A percentile compares a stretch with the other conserved stretches of the same genome.
Evolutionary conservation across 768 basidiomycete genomes (phyloP).

Genomic region (Collybiopsis luxurians): DNA sequence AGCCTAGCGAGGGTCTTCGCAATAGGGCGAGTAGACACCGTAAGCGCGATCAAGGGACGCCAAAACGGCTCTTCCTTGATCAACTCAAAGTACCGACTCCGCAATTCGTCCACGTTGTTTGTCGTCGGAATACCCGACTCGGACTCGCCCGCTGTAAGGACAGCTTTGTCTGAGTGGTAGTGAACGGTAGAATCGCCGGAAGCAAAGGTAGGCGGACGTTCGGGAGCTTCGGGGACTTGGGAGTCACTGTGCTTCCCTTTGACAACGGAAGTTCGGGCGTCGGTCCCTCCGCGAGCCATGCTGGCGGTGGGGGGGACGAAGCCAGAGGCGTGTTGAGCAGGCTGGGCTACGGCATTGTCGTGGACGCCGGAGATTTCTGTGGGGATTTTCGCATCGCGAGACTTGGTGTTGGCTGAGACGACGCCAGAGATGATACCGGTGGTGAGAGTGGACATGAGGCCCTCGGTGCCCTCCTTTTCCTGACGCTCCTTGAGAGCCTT

Average conservation of each 20-base stretch:
- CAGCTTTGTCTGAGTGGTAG: background rate
- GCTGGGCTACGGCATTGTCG: conserved; percentile 4
- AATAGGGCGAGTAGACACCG: conserved; percentile 40
- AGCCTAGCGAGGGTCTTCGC: conserved; percentile 32
- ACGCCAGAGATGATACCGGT: conserved; percentile 21
- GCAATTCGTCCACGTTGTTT: background rate
- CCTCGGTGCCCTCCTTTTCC: conserved; percentile 17
- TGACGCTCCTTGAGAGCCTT: conserved; percentile 6
- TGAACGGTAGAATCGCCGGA: background rate
- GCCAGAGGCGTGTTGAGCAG: conserved; percentile 10
- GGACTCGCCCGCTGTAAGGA: background rate
- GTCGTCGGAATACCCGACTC: too few relatives aligned
- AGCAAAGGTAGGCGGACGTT: conserved; percentile 5
- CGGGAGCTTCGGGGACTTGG: conserved; percentile 2
- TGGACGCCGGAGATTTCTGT: conserved; percentile 19
- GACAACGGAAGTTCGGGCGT: conserved; percentile 8
- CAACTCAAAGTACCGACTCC: conserved; percentile 4
- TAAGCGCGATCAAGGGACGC: conserved; percentile 38
- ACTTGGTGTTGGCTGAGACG: conserved; percentile 19
- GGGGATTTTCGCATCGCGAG: conserved; percentile 24
- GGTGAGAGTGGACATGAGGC: conserved; percentile 23
- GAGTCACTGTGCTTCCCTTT: background rate
- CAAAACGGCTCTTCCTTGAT: conserved; percentile 27
- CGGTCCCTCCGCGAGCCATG: conserved; percentile 12
- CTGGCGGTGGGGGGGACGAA: conserved; percentile 25